These are phyloP conservation scores for Bruguiera sexangula DNA, from an alignment of 345 rosid species.

Conservation along the genomic window DNA sequence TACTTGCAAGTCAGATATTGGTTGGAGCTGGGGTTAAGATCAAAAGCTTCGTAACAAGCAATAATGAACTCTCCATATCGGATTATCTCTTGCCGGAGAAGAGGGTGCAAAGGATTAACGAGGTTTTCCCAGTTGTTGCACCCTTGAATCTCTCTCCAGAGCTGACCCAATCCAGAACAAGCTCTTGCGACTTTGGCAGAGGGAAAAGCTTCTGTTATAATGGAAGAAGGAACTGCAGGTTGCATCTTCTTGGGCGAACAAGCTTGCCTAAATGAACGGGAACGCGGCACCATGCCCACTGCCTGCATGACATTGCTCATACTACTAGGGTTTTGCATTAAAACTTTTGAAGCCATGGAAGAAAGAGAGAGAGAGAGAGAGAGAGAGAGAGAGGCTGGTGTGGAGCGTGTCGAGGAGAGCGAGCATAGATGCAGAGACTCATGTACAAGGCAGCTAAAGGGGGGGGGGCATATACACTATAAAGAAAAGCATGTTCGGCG, in stretches of 20 bases:
- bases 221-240: neutral
- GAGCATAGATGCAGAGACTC: neutral
- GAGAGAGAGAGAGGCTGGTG: constrained; percentile 8
- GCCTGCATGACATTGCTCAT: constrained; percentile 5
- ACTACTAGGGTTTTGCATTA: constrained; percentile 31
- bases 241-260: constrained; percentile 19
- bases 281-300: neutral
- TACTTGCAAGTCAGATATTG: constrained; percentile 77
- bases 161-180: constrained; percentile 20
- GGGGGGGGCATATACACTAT: neutral
- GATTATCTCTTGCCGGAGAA: constrained; percentile 68
- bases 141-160: constrained; percentile 82
- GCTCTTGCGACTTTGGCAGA: neutral
- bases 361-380: neutral
- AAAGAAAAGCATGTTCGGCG: constrained; percentile 28
- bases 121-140: constrained; percentile 75
- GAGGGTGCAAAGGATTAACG: constrained; percentile 70
- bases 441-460: neutral
- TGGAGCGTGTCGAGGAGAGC: constrained; percentile 8
- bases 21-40: constrained; percentile 61
- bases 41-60: constrained; percentile 81
- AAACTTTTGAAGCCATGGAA: constrained; percentile 42
- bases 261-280: constrained; percentile 22
- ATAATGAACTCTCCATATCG: constrained; percentile 68
- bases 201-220: neutral